Evolutionary conservation across 1,284 basidiomycete genomes (phyloP).

Genomic region (Ganoderma multipileum): DNA sequence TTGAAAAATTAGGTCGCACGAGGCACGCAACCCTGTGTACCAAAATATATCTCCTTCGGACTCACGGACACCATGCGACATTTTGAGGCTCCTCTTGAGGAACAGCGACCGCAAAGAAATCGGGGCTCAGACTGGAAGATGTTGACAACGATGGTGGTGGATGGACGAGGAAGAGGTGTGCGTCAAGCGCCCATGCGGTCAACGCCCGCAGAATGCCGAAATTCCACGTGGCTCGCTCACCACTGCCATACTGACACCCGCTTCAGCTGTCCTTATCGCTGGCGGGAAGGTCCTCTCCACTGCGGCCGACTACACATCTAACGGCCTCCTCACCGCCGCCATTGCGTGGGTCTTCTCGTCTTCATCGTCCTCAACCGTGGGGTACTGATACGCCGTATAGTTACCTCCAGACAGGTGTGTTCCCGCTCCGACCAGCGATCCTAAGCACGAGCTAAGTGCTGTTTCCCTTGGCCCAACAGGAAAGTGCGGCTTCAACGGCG

Average conservation of each 20-base stretch:
- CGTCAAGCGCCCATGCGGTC: no score
- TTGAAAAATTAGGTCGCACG: no score
- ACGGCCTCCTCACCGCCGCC: conserved; percentile 37
- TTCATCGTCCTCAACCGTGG: background rate
- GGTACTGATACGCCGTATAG: conserved; percentile 22
- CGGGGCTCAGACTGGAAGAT: no score
- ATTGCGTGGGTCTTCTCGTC: conserved; percentile 42
- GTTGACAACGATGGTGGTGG: no score
- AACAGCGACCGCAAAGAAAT: no score
- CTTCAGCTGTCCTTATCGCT: conserved; percentile 41
- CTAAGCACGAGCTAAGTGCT: background rate
- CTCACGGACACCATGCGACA: no score
- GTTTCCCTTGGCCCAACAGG: conserved; percentile 20
- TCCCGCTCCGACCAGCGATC: background rate
- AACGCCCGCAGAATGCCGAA: no score
- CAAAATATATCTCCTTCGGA: no score
- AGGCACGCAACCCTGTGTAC: no score
- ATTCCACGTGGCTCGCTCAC: no score
- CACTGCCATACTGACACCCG: background rate
- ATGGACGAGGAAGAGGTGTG: no score
- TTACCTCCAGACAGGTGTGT: conserved; percentile 41
- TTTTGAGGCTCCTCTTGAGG: no score
- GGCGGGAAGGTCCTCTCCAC: conserved; percentile 42
- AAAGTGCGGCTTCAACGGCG: conserved; percentile 49
- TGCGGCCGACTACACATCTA: conserved; percentile 40